Base-by-base conservation (phyloP, 148 eudicot species). In the Dysphania ambrosioides region DNA sequence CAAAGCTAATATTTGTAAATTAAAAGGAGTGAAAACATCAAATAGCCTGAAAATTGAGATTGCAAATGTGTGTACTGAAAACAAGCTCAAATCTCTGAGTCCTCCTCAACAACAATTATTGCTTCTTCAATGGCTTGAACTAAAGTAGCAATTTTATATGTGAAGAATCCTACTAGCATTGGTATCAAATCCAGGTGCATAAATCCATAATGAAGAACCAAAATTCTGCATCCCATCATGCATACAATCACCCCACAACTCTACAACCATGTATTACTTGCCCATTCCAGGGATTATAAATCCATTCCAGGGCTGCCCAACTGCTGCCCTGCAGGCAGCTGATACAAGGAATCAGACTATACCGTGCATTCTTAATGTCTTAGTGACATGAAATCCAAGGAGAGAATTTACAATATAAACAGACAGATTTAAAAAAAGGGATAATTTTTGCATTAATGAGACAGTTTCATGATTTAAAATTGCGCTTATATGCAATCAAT, bases 151-250 rank as follows among this genome's bases (percentile, higher is more conserved):
- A 95, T 85, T 85, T 95, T 95, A 85, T 95, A 95, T 30, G 97
- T 92, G 90, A 95, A 95, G 83, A 95, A 90, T 21, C 98, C 98
- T 53, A 95, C 94, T 19, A 95, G 87, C 96, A 95, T 95, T 30
- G 98, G 98, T 74, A 95, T 95, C 80, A 95, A 74, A 66, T 95
- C 87, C 57, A 95, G 87, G 75, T 88, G 96, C 90, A 90, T 85
- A 38, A 95, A 73, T 75, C 98, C 98, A 80, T 86, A 95, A 40
- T 95, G 87, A 49, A 96, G 92, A 71, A 85, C 97, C 38, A 78
- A 83, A 53, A 95, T 86, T 80, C 98, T 95, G 88, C 79, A 72
- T 36, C 57, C 66, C 57, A 49, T 29, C 13, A n/a, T n/a, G n/a
- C n/a, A n/a, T n/a, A n/a, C n/a, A n/a, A n/a, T n/a, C n/a, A n/a